phyloP scores from a whole-genome alignment of 129 eudicot species.

The Centrapalus pauciflorus region DNA sequence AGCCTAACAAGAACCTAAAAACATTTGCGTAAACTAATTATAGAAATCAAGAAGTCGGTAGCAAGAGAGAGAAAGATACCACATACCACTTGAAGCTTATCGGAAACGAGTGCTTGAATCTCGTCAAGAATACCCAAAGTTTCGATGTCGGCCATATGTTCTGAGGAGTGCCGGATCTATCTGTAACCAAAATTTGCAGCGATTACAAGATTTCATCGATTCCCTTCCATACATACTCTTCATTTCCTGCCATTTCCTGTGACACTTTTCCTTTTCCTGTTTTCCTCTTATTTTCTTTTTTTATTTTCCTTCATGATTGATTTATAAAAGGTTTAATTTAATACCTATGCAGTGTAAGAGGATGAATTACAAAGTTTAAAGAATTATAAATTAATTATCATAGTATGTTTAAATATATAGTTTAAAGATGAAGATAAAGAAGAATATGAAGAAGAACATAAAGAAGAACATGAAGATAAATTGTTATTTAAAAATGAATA shows the following conservation, averaged over 20 bases:
- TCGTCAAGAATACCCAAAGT: slow-evolving; percentile 86
- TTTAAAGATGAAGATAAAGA: too few relatives aligned
- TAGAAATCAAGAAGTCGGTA: neutral
- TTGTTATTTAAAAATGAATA: too few relatives aligned
- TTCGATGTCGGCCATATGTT: slow-evolving; percentile 60
- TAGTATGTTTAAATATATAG: too few relatives aligned
- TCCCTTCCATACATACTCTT: neutral
- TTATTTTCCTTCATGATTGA: too few relatives aligned
- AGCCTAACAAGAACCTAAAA: too few relatives aligned
- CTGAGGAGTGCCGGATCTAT: slow-evolving; percentile 1
- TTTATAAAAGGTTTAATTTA: too few relatives aligned
- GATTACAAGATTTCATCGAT: neutral
- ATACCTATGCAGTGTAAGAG: too few relatives aligned
- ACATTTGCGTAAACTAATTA: neutral
- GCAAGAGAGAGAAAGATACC: neutral
- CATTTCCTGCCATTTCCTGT: slow-evolving; percentile 38
- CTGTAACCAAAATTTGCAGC: slow-evolving; percentile 5
- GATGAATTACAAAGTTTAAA: too few relatives aligned
- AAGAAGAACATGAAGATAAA: too few relatives aligned
- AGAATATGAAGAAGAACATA: too few relatives aligned
- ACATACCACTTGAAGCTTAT: slow-evolving; percentile 94
- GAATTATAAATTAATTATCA: too few relatives aligned
- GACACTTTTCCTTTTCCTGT: neutral
- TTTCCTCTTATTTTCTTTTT: neutral
- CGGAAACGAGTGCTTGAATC: slow-evolving; percentile 76